Percentiles rank a stretch among this genome's conserved stretches.
Evolutionary conservation across 1,284 basidiomycete genomes (phyloP).

Genomic region (Ustilago bromivora): DNA sequence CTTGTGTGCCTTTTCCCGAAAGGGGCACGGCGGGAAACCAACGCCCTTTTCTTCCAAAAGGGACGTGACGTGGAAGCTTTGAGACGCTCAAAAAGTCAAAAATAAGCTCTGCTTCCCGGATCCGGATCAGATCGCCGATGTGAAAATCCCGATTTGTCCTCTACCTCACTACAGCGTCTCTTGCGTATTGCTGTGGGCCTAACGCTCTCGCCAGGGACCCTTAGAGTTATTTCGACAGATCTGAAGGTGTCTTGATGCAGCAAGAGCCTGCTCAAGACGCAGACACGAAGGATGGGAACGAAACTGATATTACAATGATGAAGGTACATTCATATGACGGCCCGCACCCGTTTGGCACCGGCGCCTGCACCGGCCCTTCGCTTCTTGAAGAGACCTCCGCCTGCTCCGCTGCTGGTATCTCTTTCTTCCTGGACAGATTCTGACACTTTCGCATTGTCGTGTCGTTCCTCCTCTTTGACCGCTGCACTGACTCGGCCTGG

Average conservation of each 20-base stretch:
- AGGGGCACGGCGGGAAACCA: background rate
- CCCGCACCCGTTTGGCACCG: constrained; percentile 57
- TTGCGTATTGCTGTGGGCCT: background rate
- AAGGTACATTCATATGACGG: constrained; percentile 33
- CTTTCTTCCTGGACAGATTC: constrained; percentile 7
- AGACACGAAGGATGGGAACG: no score
- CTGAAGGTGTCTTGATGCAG: background rate
- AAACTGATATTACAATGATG: background rate
- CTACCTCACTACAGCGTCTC: background rate
- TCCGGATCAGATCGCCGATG: constrained; percentile 15
- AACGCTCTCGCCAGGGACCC: background rate
- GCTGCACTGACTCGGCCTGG: background rate
- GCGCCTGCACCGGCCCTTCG: constrained; percentile 55
- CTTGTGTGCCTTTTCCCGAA: background rate
- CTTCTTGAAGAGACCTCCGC: constrained; percentile 59
- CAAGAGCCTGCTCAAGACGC: background rate
- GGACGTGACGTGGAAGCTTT: constrained; percentile 32
- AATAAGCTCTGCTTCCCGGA: background rate
- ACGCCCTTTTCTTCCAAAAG: constrained; percentile 19
- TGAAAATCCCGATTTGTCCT: background rate
- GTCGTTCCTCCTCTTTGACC: constrained; percentile 3
- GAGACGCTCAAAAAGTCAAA: background rate
- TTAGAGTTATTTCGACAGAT: background rate
- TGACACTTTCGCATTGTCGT: background rate
- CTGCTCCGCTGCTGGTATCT: constrained; percentile 5